Percentiles rank a stretch among this genome's conserved stretches.
These are phyloP conservation scores for Cladosporium sp. DNA, from an alignment of 2,329 filamentous ascomycete species.

Conservation along the genomic window DNA sequence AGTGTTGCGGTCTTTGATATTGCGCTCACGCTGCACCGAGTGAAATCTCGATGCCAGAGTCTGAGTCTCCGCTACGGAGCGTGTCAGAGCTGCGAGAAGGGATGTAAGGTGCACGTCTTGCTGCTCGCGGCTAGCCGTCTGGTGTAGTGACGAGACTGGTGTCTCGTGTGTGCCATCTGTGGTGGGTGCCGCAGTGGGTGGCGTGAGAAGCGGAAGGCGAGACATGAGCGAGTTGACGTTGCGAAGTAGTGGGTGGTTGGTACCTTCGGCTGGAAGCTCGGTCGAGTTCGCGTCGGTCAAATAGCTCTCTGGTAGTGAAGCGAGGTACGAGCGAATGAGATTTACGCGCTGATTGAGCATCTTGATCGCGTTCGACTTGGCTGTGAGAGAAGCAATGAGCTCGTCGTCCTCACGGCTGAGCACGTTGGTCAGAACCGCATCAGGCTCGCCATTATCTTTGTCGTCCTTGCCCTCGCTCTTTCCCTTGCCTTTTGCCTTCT, in stretches of 20 bases:
- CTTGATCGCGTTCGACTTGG: constrained; percentile 89
- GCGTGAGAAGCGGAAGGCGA: constrained; percentile 77
- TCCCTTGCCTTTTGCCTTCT: constrained; percentile 33
- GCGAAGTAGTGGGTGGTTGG: constrained; percentile 73
- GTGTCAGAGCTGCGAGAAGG: constrained; percentile 72
- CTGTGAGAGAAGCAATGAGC: constrained; percentile 68
- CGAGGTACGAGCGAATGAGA: constrained; percentile 67
- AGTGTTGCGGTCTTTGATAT: constrained; percentile 33
- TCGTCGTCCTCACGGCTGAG: constrained; percentile 65
- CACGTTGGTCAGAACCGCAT: constrained; percentile 36
- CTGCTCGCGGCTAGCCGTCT: constrained; percentile 65
- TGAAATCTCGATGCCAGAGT: constrained; percentile 74
- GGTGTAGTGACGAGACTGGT: constrained; percentile 23
- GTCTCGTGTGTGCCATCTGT: constrained; percentile 57
- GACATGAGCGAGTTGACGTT: constrained; percentile 84
- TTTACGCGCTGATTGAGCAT: constrained; percentile 71
- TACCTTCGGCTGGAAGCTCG: constrained; percentile 38
- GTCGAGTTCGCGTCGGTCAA: constrained; percentile 49
- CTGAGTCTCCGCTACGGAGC: constrained; percentile 68
- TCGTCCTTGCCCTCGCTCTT: constrained; percentile 40
- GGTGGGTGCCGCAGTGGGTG: constrained; percentile 68
- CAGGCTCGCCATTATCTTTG: constrained; percentile 42
- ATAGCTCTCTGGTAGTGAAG: constrained; percentile 67
- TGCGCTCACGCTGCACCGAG: constrained; percentile 44
- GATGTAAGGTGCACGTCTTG: constrained; percentile 82